Evolutionary conservation across 2,329 filamentous ascomycete genomes (phyloP), one percentile per base, ranked within the genome.

Genomic region (Trichoderma asperellum): DNA sequence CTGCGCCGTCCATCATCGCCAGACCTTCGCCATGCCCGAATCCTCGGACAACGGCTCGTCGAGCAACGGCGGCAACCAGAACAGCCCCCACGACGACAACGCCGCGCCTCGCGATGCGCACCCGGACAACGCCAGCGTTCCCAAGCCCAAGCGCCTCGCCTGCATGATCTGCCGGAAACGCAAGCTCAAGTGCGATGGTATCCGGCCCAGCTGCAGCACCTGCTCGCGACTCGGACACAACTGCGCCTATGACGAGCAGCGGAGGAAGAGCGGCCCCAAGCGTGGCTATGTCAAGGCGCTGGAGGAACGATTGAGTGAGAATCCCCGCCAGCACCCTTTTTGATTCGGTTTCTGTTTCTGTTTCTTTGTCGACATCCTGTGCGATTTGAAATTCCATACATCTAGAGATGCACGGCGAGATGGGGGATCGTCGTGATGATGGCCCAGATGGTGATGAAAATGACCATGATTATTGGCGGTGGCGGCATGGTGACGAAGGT

Each of bases 221-320:
- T 97, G 94, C 80, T 89, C 92, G 37, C 86, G 94, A n/a, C 83
- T 97, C 62, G 90, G 92, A 55, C 94, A 97, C 80, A 88, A 91
- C 68, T 97, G 94, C 82, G 90, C 92, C 71, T 97, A 97, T 77
- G 94, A 97, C 77, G 94, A 97, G 82, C 91, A 95, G 75, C 88
- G 94, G 78, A 92, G 93, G 82, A 97, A 97, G 87, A 97, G 94
- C 79, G 94, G 94, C 2, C 94, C 94, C 2, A 97, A 97, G 83
- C 87, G 94, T 77, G 94, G 94, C 75, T 97, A 97, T 78, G 94
- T 97, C 71, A 97, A 97, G 84, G 91, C 94, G 70, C 82, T 98
- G 74, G 96, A 98, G 81, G 94, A 96, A 78, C 88, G 96, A 79
- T 82, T 99, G 76, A 94, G 94, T 97, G 85, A 83, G 91, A 68